phyloP scores from a whole-genome alignment of 2,329 filamentous ascomycete species.

The Erysiphe pulchra region DNA sequence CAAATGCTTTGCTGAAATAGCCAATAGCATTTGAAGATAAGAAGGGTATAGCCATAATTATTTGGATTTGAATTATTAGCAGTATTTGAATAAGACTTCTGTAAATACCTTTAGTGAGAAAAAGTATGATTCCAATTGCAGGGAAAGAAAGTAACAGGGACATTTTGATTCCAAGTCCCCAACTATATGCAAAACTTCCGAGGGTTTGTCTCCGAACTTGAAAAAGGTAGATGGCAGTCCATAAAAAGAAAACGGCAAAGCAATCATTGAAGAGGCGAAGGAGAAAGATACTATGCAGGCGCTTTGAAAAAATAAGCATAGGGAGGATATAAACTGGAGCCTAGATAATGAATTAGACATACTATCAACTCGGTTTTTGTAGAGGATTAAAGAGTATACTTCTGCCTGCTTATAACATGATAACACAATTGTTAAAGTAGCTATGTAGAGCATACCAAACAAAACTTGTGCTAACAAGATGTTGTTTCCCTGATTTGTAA shows the following conservation, averaged over 20 bases:
- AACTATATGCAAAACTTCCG: conserved; percentile 46
- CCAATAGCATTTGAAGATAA: conserved; percentile 34
- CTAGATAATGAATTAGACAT: conserved; percentile 17
- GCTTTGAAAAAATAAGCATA: conserved; percentile 67
- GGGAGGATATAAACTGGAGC: conserved; percentile 71
- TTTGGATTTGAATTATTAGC: conserved; percentile 55
- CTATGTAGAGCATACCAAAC: conserved; percentile 59
- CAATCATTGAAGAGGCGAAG: conserved; percentile 91
- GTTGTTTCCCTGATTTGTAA: conserved; percentile 53
- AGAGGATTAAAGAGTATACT: conserved; percentile 18
- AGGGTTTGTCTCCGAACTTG: conserved; percentile 50
- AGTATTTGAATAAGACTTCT: conserved; percentile 40
- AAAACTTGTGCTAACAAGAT: conserved; percentile 61
- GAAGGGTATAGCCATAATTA: conserved; percentile 43
- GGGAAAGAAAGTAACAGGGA: conserved; percentile 61
- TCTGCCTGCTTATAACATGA: conserved; percentile 53
- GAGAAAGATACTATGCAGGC: conserved; percentile 80
- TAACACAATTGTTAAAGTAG: conserved; percentile 52
- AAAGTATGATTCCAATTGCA: conserved; percentile 49
- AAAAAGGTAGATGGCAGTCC: conserved; percentile 52
- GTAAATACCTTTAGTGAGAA: conserved; percentile 43
- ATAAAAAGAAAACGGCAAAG: conserved; percentile 64
- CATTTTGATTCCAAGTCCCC: conserved; percentile 88
- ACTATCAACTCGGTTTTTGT: background rate
- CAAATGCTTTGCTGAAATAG: conserved; percentile 66